These are phyloP conservation scores for Melanopsichium pennsylvanicum DNA, from an alignment of 1,284 basidiomycete species.

Conservation along the genomic window DNA sequence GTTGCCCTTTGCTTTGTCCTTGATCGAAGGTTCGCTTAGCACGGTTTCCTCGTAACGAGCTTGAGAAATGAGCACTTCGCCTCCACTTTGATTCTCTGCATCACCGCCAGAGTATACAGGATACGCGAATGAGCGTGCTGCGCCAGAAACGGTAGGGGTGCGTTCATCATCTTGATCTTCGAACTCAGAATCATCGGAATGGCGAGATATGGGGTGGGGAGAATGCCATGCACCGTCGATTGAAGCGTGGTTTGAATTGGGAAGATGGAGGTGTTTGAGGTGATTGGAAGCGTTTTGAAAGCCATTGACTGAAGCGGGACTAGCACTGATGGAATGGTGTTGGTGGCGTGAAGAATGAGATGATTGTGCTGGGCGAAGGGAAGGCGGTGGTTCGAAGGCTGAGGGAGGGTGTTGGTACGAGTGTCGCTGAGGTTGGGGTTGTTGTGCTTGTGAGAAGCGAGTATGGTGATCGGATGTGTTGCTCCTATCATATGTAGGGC, in stretches of 20 bases:
- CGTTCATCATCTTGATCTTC: slow-evolving; percentile 6
- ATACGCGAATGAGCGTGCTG: slow-evolving; percentile 16
- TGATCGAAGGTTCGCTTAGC: slow-evolving; percentile 8
- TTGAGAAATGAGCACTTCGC: slow-evolving; percentile 40
- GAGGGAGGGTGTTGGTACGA: slow-evolving; percentile 1
- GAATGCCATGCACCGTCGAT: slow-evolving; percentile 1
- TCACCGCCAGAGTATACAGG: slow-evolving; percentile 35
- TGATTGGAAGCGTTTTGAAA: slow-evolving; percentile 5
- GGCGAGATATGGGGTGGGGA: slow-evolving; percentile 7
- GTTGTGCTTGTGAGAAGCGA: neutral
- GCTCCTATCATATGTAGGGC: slow-evolving; percentile 12
- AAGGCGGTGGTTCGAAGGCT: slow-evolving; percentile 10
- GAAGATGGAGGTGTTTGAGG: neutral
- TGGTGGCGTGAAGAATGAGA: slow-evolving; percentile 8
- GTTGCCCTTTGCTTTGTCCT: slow-evolving; percentile 36
- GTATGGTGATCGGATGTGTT: slow-evolving; percentile 2
- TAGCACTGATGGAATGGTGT: slow-evolving; percentile 5
- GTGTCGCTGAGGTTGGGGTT: slow-evolving; percentile 1
- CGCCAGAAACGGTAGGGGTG: slow-evolving; percentile 2
- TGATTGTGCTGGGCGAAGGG: slow-evolving; percentile 22
- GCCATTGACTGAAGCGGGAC: slow-evolving; percentile 4
- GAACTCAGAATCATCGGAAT: neutral
- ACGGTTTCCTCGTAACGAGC: slow-evolving; percentile 33
- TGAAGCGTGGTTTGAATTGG: neutral
- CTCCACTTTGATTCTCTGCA: slow-evolving; percentile 11